A percentile compares a stretch with the other conserved stretches of the same genome.
phyloP scores from a whole-genome alignment of 2,329 filamentous ascomycete species.

The Talaromyces amestolkiae region DNA sequence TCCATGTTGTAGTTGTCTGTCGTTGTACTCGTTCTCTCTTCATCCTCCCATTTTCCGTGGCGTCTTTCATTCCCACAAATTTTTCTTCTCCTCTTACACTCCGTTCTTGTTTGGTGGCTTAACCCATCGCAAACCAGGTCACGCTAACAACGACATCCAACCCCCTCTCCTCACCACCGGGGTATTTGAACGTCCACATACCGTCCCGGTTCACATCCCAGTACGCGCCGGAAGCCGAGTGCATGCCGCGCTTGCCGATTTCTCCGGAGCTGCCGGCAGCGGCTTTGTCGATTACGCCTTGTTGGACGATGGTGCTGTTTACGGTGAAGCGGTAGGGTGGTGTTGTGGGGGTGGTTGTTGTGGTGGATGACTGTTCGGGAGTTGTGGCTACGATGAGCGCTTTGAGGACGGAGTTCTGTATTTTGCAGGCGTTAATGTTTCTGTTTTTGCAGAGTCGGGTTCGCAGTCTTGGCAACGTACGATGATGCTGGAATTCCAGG shows the following conservation, averaged over 20 bases:
- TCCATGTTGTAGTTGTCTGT: background rate
- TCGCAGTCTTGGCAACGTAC: slow-evolving; percentile 52
- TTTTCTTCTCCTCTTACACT: background rate
- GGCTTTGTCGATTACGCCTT: slow-evolving; percentile 57
- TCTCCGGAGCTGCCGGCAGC: slow-evolving; percentile 58
- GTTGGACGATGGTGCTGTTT: slow-evolving; percentile 98
- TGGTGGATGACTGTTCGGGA: slow-evolving; percentile 33
- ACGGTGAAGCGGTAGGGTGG: slow-evolving; percentile 89
- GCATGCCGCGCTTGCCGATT: slow-evolving; percentile 74
- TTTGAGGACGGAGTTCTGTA: slow-evolving; percentile 41
- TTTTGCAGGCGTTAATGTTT: background rate
- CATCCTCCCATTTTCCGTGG: background rate
- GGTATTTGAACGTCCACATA: slow-evolving; percentile 54
- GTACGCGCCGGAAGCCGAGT: slow-evolving; percentile 50
- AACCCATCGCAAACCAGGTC: slow-evolving; percentile 46
- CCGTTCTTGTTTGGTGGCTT: background rate
- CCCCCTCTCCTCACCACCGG: slow-evolving; percentile 46
- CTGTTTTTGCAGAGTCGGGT: background rate
- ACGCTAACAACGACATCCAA: slow-evolving; percentile 51
- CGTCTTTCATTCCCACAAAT: background rate
- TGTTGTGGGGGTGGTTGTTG: slow-evolving; percentile 22
- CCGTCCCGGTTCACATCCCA: slow-evolving; percentile 54
- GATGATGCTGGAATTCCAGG: slow-evolving; percentile 92
- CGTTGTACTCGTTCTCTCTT: background rate
- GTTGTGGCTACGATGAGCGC: slow-evolving; percentile 43